Evolutionary conservation across 768 basidiomycete genomes (phyloP), one percentile per base, ranked within the genome.

Genomic region (Galerina sulciceps): DNA sequence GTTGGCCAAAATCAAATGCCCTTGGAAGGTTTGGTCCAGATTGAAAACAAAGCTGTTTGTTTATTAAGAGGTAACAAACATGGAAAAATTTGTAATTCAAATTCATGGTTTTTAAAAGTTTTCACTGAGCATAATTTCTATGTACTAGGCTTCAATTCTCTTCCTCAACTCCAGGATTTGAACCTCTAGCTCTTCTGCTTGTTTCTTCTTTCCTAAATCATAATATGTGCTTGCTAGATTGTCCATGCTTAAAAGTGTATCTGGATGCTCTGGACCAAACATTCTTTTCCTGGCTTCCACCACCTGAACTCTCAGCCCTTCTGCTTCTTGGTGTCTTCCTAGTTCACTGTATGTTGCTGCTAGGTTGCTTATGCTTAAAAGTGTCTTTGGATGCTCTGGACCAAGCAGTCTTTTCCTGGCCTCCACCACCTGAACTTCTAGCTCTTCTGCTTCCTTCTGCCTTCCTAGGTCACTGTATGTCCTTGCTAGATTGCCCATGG

Each of bases 401-500:
- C 53, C 53, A 18, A 36, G 31, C 34, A 44, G 4, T 8, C 36
- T 54, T 3, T 20, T 34, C 5, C 15, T 47, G 17, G 43, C 1
- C 10, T 42, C 8, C 20, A 52, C 4, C 2, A 26, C 50, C 4
- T 38, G 23, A 23, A 41, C 18, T 3, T 15, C 18, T 1, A 52
- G 10, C 9, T 42, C 18, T 23, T 52, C 50, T 26, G 50, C 36
- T 40, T 52, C 20, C 10, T 18, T 40, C 34, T 10, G 13, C 8
- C 38, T 23, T 10, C 37, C 18, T 22, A 20, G 37, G 4, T 20
- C 40, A 20, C 11, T 10, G 6, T 47, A 55, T 5, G 15, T 58
- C 11, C 0, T 2, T 38, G 60, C 55, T 14, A 57, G 42, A n/a
- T 52, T 42, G 13, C n/a, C 10, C 35, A 61, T 61, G 49, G n/a